These are phyloP conservation scores for Cydonia oblonga DNA, from an alignment of 331 rosid species.

Conservation along the genomic window DNA sequence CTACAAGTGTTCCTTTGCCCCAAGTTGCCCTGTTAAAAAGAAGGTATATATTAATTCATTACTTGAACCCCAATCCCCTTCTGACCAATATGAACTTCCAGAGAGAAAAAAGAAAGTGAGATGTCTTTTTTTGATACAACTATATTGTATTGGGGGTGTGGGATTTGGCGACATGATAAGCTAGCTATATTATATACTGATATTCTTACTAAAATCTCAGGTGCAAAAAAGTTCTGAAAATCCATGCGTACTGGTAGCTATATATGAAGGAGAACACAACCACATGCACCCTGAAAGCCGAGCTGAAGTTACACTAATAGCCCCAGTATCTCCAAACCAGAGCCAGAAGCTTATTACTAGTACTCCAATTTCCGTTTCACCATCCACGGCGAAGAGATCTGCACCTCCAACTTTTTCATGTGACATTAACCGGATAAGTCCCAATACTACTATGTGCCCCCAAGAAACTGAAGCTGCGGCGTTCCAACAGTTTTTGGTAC, in stretches of 20 bases:
- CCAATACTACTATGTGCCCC: background rate
- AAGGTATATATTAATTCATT: conserved; percentile 36
- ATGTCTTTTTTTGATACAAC: too few species aligned
- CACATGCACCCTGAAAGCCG: conserved; percentile 11
- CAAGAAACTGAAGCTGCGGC: background rate
- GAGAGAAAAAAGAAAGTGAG: too few species aligned
- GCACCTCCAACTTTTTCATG: background rate
- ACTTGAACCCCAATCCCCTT: background rate
- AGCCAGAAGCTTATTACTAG: background rate
- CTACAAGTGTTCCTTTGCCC: conserved; percentile 79
- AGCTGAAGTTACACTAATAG: conserved; percentile 17
- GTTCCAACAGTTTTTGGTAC: conserved; percentile 33
- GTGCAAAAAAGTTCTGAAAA: conserved; percentile 84
- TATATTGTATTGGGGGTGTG: background rate
- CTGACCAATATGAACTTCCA: too few species aligned
- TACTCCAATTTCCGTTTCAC: background rate
- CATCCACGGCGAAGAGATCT: conserved; percentile 3
- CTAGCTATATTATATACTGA: background rate
- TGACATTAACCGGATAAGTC: background rate
- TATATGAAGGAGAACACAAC: conserved; percentile 82
- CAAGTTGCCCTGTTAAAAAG: conserved; percentile 75
- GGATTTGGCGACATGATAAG: background rate
- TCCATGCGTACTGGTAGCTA: conserved; percentile 60
- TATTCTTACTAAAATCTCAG: conserved; percentile 16
- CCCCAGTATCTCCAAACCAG: conserved; percentile 8